These are phyloP conservation scores for Cercospora sesami DNA, from an alignment of 2,329 filamentous ascomycete genomes.

Conservation along the genomic window DNA sequence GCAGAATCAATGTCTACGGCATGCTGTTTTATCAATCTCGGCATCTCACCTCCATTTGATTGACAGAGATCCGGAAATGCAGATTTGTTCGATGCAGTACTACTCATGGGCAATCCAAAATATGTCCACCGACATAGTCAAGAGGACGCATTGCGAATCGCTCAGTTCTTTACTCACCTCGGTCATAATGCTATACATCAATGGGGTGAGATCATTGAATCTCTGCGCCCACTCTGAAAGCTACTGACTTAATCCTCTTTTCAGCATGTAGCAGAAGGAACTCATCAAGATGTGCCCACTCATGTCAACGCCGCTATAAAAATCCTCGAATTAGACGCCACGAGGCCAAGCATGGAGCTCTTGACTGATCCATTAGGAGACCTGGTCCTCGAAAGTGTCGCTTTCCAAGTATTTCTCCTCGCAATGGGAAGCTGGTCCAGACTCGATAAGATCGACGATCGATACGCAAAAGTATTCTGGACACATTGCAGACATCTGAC, in stretches of 20 bases:
- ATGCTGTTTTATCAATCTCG: background rate
- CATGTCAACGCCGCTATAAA: background rate
- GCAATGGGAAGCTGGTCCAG: background rate
- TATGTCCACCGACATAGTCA: background rate
- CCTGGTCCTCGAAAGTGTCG: background rate
- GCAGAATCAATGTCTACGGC: background rate
- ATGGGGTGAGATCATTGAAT: too few species aligned
- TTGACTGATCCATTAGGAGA: background rate
- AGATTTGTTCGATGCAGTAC: background rate
- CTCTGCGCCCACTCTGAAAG: too few species aligned
- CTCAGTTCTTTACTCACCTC: background rate
- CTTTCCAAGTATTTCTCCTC: background rate
- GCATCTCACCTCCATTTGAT: background rate
- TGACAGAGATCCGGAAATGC: background rate
- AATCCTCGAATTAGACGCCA: background rate
- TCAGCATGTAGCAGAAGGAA: background rate
- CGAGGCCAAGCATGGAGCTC: background rate
- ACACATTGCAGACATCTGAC: background rate
- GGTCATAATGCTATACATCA: background rate
- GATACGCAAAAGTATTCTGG: background rate
- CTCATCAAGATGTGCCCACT: background rate
- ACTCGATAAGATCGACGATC: background rate
- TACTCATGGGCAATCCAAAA: background rate
- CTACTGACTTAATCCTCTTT: background rate
- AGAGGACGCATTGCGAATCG: background rate